These are phyloP conservation scores for Capsicum rhomboideum DNA, from an alignment of 257 asterid species.

Conservation along the genomic window DNA sequence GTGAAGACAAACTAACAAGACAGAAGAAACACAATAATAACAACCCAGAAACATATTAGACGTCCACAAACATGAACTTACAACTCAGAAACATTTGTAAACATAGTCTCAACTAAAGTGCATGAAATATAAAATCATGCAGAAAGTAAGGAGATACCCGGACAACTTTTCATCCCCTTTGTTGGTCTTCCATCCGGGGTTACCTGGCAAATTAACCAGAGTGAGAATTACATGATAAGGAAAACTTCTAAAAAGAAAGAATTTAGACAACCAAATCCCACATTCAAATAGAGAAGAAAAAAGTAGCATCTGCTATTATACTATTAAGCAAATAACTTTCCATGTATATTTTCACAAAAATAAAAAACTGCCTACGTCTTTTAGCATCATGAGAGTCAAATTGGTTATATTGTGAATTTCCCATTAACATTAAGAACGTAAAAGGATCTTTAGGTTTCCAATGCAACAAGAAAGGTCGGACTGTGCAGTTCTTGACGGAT, in stretches of 20 bases:
- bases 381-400: neutral
- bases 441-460: neutral
- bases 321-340: neutral
- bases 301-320: neutral
- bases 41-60: neutral
- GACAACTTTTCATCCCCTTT: constrained; percentile 19
- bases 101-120: neutral
- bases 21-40: neutral
- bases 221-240: neutral
- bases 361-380: neutral
- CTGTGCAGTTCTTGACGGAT: neutral
- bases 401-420: neutral
- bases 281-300: neutral
- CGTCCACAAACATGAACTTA: neutral
- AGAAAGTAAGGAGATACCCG: neutral
- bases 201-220: constrained; percentile 28
- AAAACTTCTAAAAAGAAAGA: neutral
- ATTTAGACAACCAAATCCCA: neutral
- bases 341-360: neutral
- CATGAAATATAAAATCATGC: neutral
- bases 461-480: neutral
- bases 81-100: neutral
- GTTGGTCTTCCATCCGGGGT: constrained; percentile 22
- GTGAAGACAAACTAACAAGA: neutral
- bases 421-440: neutral